Percentiles rank a stretch among this genome's conserved stretches.
These are phyloP conservation scores for Ormosia semicastrata DNA, from an alignment of 306 rosid genomes.

Conservation along the genomic window DNA sequence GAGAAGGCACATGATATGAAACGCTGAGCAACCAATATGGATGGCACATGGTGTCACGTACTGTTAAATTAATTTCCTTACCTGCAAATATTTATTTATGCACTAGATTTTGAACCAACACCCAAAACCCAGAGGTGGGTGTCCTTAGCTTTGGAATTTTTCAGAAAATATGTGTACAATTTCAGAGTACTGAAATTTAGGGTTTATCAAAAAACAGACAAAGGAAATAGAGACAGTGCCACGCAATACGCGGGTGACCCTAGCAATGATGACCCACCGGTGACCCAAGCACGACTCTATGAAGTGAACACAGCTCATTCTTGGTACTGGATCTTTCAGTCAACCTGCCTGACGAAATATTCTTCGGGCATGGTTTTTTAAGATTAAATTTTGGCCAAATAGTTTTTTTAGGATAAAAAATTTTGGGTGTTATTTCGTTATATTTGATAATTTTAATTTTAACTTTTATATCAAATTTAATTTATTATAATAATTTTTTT, in stretches of 20 bases:
- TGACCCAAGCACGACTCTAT: background rate
- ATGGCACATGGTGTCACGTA: slow-evolving; percentile 2
- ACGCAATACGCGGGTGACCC: background rate
- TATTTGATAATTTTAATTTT: too few species aligned
- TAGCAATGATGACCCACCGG: background rate
- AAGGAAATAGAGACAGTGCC: background rate
- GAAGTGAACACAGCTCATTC: background rate
- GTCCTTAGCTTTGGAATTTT: background rate
- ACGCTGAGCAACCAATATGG: background rate
- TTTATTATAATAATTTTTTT: too few species aligned
- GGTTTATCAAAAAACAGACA: background rate
- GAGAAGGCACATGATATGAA: slow-evolving; percentile 2
- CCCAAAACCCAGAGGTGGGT: background rate
- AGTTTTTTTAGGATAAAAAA: too few species aligned
- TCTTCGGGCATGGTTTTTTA: too few species aligned
- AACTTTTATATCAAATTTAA: too few species aligned
- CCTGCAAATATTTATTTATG: background rate
- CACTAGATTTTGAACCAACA: background rate
- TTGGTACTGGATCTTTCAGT: background rate
- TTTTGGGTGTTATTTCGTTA: too few species aligned
- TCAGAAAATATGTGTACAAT: background rate
- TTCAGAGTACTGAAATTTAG: background rate
- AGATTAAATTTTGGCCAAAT: too few species aligned
- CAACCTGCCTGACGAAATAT: background rate
- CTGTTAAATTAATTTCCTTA: background rate